These are phyloP conservation scores for Moesziomyces globuligerus DNA, from an alignment of 1,284 basidiomycete genomes.

Conservation along the genomic window DNA sequence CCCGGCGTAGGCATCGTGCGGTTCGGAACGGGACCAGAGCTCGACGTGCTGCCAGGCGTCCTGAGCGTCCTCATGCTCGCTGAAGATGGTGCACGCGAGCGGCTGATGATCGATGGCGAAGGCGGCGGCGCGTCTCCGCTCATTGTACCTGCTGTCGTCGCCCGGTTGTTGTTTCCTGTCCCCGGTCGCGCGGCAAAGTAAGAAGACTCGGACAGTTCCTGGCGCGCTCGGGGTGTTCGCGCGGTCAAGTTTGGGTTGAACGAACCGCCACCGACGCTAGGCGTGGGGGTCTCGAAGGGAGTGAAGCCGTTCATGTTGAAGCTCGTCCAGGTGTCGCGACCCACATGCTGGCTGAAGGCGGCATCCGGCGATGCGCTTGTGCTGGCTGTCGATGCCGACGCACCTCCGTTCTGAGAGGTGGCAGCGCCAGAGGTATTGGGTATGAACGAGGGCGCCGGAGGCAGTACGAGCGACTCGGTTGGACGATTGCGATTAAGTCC, in stretches of 20 bases:
- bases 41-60: conserved; percentile 28
- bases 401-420: neutral
- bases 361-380: neutral
- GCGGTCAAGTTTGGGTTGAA: conserved; percentile 11
- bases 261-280: conserved; percentile 16
- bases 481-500: conserved; percentile 47
- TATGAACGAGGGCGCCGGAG: conserved; percentile 51
- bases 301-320: conserved; percentile 45
- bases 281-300: conserved; percentile 55
- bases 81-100: conserved; percentile 56
- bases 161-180: conserved; percentile 26
- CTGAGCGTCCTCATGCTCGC: conserved; percentile 46
- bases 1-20: conserved; percentile 40
- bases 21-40: conserved; percentile 37
- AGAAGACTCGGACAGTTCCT: conserved; percentile 50
- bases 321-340: conserved; percentile 52
- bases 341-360: conserved; percentile 18
- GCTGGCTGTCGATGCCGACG: conserved; percentile 5
- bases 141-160: conserved; percentile 18
- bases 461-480: conserved; percentile 39
- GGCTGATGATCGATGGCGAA: conserved; percentile 62
- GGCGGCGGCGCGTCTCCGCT: conserved; percentile 55
- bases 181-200: conserved; percentile 54
- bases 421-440: conserved; percentile 9
- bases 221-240: conserved; percentile 43